phyloP scores from a whole-genome alignment of 768 basidiomycete genomes.

The Leccinum variicolor region DNA sequence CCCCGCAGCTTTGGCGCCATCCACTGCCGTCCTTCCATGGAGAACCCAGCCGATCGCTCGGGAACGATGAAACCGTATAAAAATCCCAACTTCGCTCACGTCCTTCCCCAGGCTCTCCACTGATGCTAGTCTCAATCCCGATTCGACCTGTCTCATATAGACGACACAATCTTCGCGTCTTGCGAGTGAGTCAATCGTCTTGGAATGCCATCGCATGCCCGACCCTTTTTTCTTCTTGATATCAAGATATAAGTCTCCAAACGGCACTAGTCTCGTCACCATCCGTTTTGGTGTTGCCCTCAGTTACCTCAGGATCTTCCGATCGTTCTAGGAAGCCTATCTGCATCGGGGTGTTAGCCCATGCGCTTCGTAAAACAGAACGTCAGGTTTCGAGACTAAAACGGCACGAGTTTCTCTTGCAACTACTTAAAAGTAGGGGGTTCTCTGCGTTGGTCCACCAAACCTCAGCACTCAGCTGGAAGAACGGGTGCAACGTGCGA shows the following conservation, averaged over 20 bases:
- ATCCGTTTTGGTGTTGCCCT: too few relatives aligned
- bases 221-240: not conserved
- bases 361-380: too few relatives aligned
- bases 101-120: not conserved
- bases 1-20: not conserved
- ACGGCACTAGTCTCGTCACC: too few relatives aligned
- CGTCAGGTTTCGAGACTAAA: too few relatives aligned
- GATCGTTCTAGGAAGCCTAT: too few relatives aligned
- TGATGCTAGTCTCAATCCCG: not conserved
- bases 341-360: too few relatives aligned
- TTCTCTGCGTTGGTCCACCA: too few relatives aligned
- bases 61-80: not conserved
- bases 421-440: not conserved
- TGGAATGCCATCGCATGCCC: not conserved
- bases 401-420: not conserved
- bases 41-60: not conserved
- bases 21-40: not conserved
- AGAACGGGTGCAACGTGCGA: not conserved
- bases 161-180: too few relatives aligned
- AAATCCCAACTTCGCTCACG: not conserved
- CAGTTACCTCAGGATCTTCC: too few relatives aligned
- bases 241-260: not conserved
- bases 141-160: not conserved
- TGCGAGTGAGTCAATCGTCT: too few relatives aligned
- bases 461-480: too few relatives aligned